Conservation (phyloP, 1,139 yeast species). For the Debaryomyces fabryi region DNA sequence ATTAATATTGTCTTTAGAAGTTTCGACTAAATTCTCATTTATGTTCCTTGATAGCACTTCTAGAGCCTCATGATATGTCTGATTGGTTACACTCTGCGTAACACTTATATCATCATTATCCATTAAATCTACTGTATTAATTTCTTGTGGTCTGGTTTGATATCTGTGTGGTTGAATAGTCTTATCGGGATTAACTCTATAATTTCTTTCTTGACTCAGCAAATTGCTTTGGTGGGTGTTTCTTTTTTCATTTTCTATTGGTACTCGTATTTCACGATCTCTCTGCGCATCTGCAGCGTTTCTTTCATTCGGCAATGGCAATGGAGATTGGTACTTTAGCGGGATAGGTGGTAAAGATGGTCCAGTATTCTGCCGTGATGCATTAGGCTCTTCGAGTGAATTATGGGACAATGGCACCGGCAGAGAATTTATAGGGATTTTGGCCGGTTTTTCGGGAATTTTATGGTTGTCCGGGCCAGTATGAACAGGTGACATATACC, state of each 20-base stretch:
- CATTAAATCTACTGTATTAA: constrained; percentile 15
- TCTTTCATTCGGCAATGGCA: constrained; percentile 32
- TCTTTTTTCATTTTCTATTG: not conserved
- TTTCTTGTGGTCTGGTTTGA: not conserved
- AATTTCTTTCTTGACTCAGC: not conserved
- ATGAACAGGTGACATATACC: not conserved
- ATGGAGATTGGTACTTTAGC: constrained; percentile 39
- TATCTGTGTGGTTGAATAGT: not conserved
- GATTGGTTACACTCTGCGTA: not conserved
- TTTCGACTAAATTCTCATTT: constrained; percentile 21
- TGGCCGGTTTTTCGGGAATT: constrained; percentile 27
- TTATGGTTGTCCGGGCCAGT: constrained; percentile 2
- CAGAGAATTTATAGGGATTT: constrained; percentile 15
- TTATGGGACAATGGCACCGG: constrained; percentile 8
- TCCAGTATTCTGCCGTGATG: not conserved
- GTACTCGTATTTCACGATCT: not conserved
- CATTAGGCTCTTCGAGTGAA: not conserved
- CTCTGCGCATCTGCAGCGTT: not conserved
- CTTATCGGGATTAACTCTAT: not conserved
- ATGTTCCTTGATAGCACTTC: constrained; percentile 26
- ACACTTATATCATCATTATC: constrained; percentile 20
- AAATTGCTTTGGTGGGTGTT: not conserved
- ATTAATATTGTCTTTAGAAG: constrained; percentile 9
- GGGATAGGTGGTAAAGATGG: constrained; percentile 24
- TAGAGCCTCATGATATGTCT: constrained; percentile 11